Base-by-base conservation (phyloP, 257 asterid species). In the Jacaranda mimosifolia region DNA sequence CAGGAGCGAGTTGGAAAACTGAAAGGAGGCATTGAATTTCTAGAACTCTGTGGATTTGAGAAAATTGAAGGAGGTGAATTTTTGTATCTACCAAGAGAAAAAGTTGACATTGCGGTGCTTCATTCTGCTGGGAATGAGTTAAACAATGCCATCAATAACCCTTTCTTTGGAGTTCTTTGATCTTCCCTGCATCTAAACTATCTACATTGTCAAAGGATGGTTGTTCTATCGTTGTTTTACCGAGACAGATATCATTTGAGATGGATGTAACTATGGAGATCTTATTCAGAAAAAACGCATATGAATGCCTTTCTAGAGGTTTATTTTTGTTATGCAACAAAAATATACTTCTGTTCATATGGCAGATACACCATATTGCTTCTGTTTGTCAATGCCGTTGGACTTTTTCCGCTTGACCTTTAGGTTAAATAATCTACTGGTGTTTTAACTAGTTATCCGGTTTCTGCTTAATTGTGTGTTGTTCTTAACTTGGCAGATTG, bases 1-100 rank as follows among this genome's bases (percentile, higher is more conserved):
- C 96, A 96, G 99, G 98, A 93, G 13, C 91, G 97, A 79, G 91
- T 96, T 46, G 98, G 99, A 79, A 96, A 88, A 68, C 81, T 96
- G 84, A 81, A 90, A 86, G 99, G 96, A 65, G 97, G 98, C 76
- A 74, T 91, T 0, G 97, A 91, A 74, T 96, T 96, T 82, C 96
- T 96, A 8, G 92, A 93, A 83, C 97, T 87, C 26, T 93, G 97
- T 69, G 99, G 99, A 80, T 96, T 96, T 7, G 97, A 93, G 88
- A 96, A 86, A 88, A 26, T 26, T 26, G 32, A 26, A 26, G 32
- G 32, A 2, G 32, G 32, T 26, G 32, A 26, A 26, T 26, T 26
- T 26, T 26, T 26, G 32, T 26, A 26, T 26, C 32, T 26, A 26
- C 32, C 32, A 1, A 88, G 91, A 75, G 98, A 93, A 68, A 96